These are phyloP conservation scores for Senna tora DNA, from an alignment of 306 rosid species.

Conservation along the genomic window DNA sequence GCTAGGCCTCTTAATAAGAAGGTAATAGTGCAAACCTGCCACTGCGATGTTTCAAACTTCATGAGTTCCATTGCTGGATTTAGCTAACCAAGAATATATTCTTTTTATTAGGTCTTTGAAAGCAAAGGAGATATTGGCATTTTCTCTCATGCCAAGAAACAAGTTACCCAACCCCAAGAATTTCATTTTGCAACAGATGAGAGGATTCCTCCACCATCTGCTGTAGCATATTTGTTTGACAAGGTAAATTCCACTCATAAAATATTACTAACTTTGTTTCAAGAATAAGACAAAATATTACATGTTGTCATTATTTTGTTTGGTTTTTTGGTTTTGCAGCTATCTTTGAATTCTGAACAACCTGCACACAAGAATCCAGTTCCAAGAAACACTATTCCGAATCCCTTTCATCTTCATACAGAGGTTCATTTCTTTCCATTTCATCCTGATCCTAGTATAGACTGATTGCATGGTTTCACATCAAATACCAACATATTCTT, in stretches of 20 bases:
- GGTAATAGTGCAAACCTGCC: constrained; percentile 52
- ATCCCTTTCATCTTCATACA: constrained; percentile 86
- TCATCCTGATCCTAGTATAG: too few species aligned
- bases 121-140: constrained; percentile 93
- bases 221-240: constrained; percentile 71
- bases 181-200: constrained; percentile 91
- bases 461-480: constrained; percentile 3
- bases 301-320: neutral
- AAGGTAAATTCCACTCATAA: constrained; percentile 55
- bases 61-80: constrained; percentile 12
- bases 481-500: constrained; percentile 24
- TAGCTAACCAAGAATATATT: constrained; percentile 16
- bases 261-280: neutral
- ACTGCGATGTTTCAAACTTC: constrained; percentile 19
- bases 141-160: constrained; percentile 74
- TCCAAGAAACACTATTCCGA: constrained; percentile 79
- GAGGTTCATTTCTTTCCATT: constrained; percentile 64
- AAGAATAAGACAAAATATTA: neutral
- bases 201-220: constrained; percentile 71
- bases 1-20: constrained; percentile 93
- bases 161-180: constrained; percentile 78
- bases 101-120: constrained; percentile 71
- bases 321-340: constrained; percentile 47
- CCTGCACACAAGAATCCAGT: constrained; percentile 46
- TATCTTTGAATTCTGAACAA: constrained; percentile 77